Conservation (phyloP, 768 basidiomycete species). For the Russula ochroleuca region DNA sequence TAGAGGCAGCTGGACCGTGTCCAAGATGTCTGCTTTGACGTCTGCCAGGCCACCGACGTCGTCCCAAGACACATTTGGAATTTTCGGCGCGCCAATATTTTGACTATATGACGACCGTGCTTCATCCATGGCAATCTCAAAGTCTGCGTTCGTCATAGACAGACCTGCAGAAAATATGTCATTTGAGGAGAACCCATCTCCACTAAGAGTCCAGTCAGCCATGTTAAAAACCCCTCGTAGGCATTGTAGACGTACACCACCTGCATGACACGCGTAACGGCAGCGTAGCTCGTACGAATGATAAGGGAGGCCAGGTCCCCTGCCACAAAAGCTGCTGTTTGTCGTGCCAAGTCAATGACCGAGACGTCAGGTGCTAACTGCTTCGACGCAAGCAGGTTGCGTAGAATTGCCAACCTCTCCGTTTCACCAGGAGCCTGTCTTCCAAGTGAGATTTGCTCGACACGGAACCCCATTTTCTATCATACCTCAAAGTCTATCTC, state of each 20-base stretch:
- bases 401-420: conserved; percentile 62
- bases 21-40: conserved; percentile 90
- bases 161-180: conserved; percentile 40
- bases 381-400: conserved; percentile 39
- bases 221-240: background rate
- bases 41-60: conserved; percentile 88
- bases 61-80: conserved; percentile 94
- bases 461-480: conserved; percentile 39
- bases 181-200: conserved; percentile 29
- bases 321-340: conserved; percentile 88
- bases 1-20: conserved; percentile 90
- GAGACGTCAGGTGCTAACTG: conserved; percentile 73
- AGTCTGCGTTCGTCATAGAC: conserved; percentile 55
- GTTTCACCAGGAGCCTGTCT: conserved; percentile 73
- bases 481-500: conserved; percentile 61
- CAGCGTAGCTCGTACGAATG: conserved; percentile 49
- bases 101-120: conserved; percentile 80
- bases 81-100: conserved; percentile 94
- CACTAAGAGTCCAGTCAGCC: conserved; percentile 1
- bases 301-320: conserved; percentile 74
- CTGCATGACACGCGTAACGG: conserved; percentile 46
- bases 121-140: conserved; percentile 64
- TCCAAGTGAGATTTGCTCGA: background rate
- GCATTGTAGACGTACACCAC: background rate
- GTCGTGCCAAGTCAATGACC: conserved; percentile 63